Conservation (phyloP, 2,329 filamentous ascomycete species). For the Shiraia bambusicola region DNA sequence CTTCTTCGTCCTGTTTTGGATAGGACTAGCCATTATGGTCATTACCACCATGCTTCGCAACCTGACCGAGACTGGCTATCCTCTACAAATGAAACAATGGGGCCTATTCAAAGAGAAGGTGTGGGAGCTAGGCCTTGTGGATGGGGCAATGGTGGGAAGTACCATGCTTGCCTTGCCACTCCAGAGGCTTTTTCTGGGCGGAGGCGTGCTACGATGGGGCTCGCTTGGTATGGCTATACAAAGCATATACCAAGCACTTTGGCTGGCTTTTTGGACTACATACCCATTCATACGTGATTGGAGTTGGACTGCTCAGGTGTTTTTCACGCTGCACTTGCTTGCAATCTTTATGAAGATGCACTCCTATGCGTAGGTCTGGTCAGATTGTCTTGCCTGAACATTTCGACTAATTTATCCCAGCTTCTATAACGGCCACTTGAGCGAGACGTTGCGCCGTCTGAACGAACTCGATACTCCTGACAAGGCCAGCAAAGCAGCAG, state of each 20-base stretch:
- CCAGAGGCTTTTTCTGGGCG: conserved; percentile 66
- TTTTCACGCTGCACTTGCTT: conserved; percentile 86
- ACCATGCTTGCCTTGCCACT: conserved; percentile 73
- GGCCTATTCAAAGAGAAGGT: conserved; percentile 83
- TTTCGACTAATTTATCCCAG: conserved; percentile 17
- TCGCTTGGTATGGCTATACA: conserved; percentile 78
- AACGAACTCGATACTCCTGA: conserved; percentile 75
- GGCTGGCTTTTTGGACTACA: conserved; percentile 80
- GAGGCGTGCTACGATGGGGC: conserved; percentile 67
- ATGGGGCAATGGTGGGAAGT: conserved; percentile 79
- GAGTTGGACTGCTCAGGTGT: conserved; percentile 98
- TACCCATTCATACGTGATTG: conserved; percentile 84
- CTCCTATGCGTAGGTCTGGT: conserved; percentile 67
- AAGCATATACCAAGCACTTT: conserved; percentile 74
- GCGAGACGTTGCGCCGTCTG: conserved; percentile 80
- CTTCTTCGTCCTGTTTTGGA: conserved; percentile 99
- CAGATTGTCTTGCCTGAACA: not conserved
- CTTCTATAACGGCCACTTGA: conserved; percentile 96
- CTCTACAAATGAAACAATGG: conserved; percentile 85
- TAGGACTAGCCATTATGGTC: conserved; percentile 93
- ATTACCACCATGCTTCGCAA: conserved; percentile 92
- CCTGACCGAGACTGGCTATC: conserved; percentile 88
- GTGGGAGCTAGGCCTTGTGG: conserved; percentile 80
- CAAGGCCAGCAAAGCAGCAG: conserved; percentile 67
- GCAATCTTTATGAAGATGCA: conserved; percentile 98